Conservation (phyloP, 345 rosid genomes). For the Jatropha curcas region DNA sequence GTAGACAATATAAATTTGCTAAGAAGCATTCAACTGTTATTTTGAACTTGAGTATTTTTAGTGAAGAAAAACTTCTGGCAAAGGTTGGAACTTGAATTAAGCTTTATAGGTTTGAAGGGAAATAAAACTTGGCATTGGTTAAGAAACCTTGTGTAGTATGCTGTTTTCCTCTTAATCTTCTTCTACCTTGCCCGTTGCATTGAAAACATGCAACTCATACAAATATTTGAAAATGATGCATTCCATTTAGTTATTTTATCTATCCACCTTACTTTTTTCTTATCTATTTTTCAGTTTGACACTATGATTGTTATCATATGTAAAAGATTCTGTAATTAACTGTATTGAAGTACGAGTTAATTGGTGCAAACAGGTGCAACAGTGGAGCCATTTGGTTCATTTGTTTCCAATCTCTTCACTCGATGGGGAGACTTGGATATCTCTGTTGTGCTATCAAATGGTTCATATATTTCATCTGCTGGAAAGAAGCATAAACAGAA, state of each 20-base stretch:
- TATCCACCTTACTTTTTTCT: not conserved
- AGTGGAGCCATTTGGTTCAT: conserved; percentile 88
- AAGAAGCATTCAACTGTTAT: not conserved
- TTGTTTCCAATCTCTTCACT: conserved; percentile 79
- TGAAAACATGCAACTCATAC: not conserved
- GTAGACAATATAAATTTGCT: not conserved
- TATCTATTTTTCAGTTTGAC: not conserved
- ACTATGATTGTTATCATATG: not conserved
- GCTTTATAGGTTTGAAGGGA: not conserved
- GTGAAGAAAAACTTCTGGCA: no score
- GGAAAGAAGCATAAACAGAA: conserved; percentile 69
- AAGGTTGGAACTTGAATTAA: not conserved
- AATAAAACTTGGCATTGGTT: not conserved
- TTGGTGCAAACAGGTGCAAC: conserved; percentile 66
- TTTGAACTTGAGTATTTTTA: not conserved
- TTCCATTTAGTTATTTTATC: not conserved
- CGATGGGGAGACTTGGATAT: conserved; percentile 83
- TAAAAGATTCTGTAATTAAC: not conserved
- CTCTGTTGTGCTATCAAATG: conserved; percentile 56
- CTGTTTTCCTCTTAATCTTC: not conserved
- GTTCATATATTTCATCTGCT: conserved; percentile 55
- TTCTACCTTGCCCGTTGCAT: not conserved
- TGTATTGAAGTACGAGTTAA: not conserved
- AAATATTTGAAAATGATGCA: not conserved
- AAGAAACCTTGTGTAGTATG: not conserved